These are phyloP conservation scores for Myriosclerotinia scirpicola DNA, from an alignment of 2,329 filamentous ascomycete species.

Conservation along the genomic window DNA sequence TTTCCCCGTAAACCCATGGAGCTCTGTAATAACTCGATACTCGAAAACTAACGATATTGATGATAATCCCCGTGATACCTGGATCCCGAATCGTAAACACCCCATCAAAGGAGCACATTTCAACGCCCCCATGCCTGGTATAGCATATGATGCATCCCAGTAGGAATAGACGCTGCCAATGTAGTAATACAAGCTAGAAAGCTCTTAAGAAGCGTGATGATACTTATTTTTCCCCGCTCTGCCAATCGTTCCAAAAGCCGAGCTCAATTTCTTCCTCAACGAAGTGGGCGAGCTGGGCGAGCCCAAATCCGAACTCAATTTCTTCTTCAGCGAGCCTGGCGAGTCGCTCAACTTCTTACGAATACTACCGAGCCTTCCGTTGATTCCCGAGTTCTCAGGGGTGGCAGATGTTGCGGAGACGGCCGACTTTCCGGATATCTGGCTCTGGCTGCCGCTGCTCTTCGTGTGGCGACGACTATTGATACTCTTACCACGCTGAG, in stretches of 20 bases:
- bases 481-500: not conserved
- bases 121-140: not conserved
- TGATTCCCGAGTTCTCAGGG: not conserved
- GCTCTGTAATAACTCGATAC: constrained; percentile 9
- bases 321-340: constrained; percentile 12
- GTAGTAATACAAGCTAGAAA: not conserved
- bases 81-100: not conserved
- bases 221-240: constrained; percentile 9
- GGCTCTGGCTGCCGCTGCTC: not conserved
- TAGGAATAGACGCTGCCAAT: not conserved
- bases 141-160: not conserved
- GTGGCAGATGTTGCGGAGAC: not conserved
- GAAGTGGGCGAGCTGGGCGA: not conserved
- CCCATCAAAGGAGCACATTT: not conserved
- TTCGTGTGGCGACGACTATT: not conserved
- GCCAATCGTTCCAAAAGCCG: constrained; percentile 20
- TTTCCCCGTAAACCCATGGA: not conserved
- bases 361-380: constrained; percentile 2
- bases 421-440: not conserved
- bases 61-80: constrained; percentile 2
- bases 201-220: not conserved
- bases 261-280: constrained; percentile 19
- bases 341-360: constrained; percentile 9
- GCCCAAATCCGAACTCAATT: not conserved
- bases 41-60: constrained; percentile 3